Percentiles rank a stretch among this genome's conserved stretches.
These are phyloP conservation scores for Coriolopsis trogii DNA, from an alignment of 1,284 basidiomycete species.

Conservation along the genomic window DNA sequence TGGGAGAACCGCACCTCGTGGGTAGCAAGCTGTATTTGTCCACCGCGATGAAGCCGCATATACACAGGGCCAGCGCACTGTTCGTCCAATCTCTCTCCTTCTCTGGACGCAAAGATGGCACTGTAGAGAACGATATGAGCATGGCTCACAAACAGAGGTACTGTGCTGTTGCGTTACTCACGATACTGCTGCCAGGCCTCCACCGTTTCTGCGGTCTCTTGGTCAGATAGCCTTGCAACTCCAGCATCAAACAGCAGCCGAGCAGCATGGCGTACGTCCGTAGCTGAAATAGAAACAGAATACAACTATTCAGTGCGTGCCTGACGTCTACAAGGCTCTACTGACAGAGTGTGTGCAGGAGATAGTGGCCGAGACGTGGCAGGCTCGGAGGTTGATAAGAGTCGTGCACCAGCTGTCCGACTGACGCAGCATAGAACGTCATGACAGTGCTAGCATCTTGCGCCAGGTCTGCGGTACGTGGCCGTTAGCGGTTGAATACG, in stretches of 20 bases:
- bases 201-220: conserved; percentile 61
- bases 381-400: conserved; percentile 70
- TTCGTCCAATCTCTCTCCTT: conserved; percentile 54
- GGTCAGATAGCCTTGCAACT: conserved; percentile 66
- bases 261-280: conserved; percentile 75
- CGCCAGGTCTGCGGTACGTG: conserved; percentile 74
- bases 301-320: too few species aligned
- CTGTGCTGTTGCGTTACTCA: conserved; percentile 40
- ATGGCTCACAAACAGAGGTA: background rate
- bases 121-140: conserved; percentile 39
- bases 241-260: conserved; percentile 77
- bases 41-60: conserved; percentile 84
- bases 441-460: conserved; percentile 71
- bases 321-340: conserved; percentile 4
- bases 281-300: conserved; percentile 40
- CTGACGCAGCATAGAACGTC: conserved; percentile 75
- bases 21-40: conserved; percentile 82
- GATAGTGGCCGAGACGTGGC: conserved; percentile 70
- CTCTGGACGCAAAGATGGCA: conserved; percentile 69
- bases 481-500: too few species aligned
- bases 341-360: conserved; percentile 76
- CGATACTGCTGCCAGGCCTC: conserved; percentile 72
- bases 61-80: conserved; percentile 72
- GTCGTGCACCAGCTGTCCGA: conserved; percentile 61
- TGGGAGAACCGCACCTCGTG: conserved; percentile 51